Base-by-base conservation (phyloP, 1,284 basidiomycete species). In the Apiotrichum siamense region DNA sequence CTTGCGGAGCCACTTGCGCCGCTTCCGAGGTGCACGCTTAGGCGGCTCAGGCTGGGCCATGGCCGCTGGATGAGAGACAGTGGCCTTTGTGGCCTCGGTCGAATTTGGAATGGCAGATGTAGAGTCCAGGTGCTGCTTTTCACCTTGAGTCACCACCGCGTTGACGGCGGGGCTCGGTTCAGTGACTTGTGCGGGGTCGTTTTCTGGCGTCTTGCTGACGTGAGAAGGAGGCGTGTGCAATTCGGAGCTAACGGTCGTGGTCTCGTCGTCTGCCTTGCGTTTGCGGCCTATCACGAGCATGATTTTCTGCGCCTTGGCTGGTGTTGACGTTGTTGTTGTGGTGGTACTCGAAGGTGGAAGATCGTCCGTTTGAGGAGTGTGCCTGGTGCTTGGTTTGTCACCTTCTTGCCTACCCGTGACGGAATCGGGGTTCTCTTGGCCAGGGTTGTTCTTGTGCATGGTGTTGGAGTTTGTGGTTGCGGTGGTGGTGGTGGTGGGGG, bases 1-100 rank as follows among this genome's bases (percentile, higher is more conserved):
- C 48, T 63, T 63, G 44, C 63, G 63, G 31, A 70, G 50, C 61
- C 64, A 67, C 47, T 67, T 69, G 44, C 67, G 60, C 49, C 60
- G 60, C 52, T 64, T 68, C 37, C 66, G 58, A 20, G 59, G 62
- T 20, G 54, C 55, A 23, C 64, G 58, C 44, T 61, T 61, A 20
- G 47, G 45, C 41, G 41, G 26, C 24, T 40, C 47, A 43, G 3
- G n/a, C 41, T 18, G 27, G 20, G 36, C 17, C n/a, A 11, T 26
- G 32, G 25, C 10, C 12, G 37, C n/a, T 20, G 47, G 26, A 20
- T 36, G 5, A 11, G 26, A 25, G 20, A 33, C 47, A 26, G 13
- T 38, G 18, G 11, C 44, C 24, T 23, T 47, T 23, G 33, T 13
- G 10, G 12, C 35, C 24, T 23, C 13, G 25, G n/a, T 39, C 10